These are phyloP conservation scores for Cladophialophora chaetospira DNA, from an alignment of 2,329 filamentous ascomycete genomes.

Conservation along the genomic window DNA sequence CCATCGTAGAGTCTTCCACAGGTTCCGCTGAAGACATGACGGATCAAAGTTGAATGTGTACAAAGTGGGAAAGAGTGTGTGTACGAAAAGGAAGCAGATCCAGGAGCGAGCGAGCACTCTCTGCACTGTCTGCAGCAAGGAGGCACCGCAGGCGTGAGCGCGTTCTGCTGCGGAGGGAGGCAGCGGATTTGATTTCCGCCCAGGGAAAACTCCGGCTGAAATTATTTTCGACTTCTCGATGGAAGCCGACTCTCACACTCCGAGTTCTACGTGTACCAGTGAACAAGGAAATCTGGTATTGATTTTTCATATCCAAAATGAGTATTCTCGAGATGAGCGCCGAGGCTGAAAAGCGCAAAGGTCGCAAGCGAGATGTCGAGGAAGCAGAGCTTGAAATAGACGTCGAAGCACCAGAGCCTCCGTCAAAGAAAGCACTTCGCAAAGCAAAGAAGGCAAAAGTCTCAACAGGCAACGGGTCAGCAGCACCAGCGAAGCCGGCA, in stretches of 20 bases:
- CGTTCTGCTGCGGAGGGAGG: not conserved
- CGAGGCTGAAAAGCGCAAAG: not conserved
- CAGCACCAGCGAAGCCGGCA: slow-evolving; percentile 38
- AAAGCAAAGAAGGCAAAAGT: slow-evolving; percentile 72
- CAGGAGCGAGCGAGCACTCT: not conserved
- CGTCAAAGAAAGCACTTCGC: slow-evolving; percentile 90
- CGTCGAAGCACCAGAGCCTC: slow-evolving; percentile 83
- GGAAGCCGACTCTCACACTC: too few relatives aligned
- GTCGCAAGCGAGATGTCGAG: slow-evolving; percentile 29
- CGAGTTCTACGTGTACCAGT: too few relatives aligned
- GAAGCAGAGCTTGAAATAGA: slow-evolving; percentile 79
- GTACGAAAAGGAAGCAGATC: not conserved
- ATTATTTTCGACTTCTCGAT: not conserved
- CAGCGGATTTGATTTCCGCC: slow-evolving; percentile 10
- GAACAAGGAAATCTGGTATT: too few relatives aligned
- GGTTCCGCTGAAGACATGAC: slow-evolving; percentile 21
- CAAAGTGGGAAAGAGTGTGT: too few relatives aligned
- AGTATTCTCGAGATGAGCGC: slow-evolving; percentile 16
- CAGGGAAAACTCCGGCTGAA: slow-evolving; percentile 4
- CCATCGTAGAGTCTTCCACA: slow-evolving; percentile 1
- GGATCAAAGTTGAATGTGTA: not conserved
- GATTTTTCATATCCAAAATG: slow-evolving; percentile 17
- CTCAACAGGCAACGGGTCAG: not conserved
- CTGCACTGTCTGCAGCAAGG: not conserved
- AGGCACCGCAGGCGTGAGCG: not conserved